A percentile compares a stretch with the other conserved stretches of the same genome.
Evolutionary conservation across 2,329 filamentous ascomycete genomes (phyloP).

Genomic region (Fusarium nelsonii): DNA sequence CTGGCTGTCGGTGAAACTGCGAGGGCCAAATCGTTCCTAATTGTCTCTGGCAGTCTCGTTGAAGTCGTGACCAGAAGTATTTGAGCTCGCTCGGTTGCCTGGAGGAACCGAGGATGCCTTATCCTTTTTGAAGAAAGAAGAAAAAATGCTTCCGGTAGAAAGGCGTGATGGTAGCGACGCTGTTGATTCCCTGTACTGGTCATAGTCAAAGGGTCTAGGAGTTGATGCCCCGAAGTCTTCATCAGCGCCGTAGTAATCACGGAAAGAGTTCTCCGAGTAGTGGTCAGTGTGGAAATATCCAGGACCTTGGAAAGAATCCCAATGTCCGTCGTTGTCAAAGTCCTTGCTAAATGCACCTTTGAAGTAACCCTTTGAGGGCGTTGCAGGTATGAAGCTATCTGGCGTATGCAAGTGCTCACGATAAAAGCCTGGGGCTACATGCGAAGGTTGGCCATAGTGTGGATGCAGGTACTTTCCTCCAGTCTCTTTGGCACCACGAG

Average conservation of each 20-base stretch:
- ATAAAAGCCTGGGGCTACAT: constrained; percentile 1
- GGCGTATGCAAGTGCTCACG: constrained; percentile 12
- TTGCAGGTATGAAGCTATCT: constrained; percentile 21
- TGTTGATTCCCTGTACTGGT: constrained; percentile 18
- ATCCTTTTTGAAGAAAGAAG: constrained; percentile 43
- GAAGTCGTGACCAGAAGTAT: constrained; percentile 22
- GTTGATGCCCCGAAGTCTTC: constrained; percentile 5
- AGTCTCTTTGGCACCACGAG: background rate
- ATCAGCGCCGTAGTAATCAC: constrained; percentile 2
- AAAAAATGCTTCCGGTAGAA: constrained; percentile 35
- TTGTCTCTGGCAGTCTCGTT: constrained; percentile 43
- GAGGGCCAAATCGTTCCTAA: constrained; percentile 46
- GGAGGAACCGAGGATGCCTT: constrained; percentile 7
- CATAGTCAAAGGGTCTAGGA: background rate
- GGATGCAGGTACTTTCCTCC: constrained; percentile 20
- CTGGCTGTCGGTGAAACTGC: constrained; percentile 31
- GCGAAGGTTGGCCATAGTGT: constrained; percentile 13
- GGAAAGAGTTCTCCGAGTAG: constrained; percentile 1
- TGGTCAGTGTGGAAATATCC: background rate
- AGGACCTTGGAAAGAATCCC: constrained; percentile 24
- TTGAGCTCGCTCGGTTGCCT: constrained; percentile 13
- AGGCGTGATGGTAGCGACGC: constrained; percentile 35
- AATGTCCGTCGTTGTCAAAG: constrained; percentile 25
- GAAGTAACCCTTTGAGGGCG: constrained; percentile 36
- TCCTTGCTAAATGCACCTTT: constrained; percentile 45